Percentiles rank a stretch among this genome's conserved stretches.
phyloP scores from a whole-genome alignment of 148 eudicot species.

The Bassia scoparia region DNA sequence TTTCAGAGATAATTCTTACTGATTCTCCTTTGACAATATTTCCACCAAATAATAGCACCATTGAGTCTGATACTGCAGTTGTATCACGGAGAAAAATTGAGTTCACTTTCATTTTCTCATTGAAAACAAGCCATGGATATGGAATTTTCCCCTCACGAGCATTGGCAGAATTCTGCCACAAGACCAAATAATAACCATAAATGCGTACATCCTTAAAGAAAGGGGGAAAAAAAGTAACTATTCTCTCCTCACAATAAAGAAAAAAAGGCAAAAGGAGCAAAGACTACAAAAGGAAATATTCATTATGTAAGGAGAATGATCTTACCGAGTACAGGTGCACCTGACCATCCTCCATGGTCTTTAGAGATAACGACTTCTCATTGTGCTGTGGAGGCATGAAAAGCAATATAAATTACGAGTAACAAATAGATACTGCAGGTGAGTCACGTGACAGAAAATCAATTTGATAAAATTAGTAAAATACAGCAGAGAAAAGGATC shows the following conservation, averaged over 20 bases:
- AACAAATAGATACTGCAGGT: conserved; percentile 1
- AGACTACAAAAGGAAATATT: neutral
- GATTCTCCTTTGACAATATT: conserved; percentile 58
- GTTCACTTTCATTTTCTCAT: conserved; percentile 91
- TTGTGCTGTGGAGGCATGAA: conserved; percentile 53
- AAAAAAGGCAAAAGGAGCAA: neutral
- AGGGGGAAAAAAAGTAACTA: too few relatives aligned
- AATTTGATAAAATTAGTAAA: neutral
- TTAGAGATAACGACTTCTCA: conserved; percentile 80
- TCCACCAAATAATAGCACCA: conserved; percentile 87
- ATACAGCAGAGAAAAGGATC: neutral
- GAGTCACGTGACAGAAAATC: neutral
- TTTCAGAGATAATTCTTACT: conserved; percentile 33
- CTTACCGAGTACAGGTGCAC: conserved; percentile 87
- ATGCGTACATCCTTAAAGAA: neutral
- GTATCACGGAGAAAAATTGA: conserved; percentile 92
- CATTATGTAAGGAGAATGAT: neutral
- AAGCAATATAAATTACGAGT: conserved; percentile 20
- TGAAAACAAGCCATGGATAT: conserved; percentile 92
- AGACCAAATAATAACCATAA: neutral
- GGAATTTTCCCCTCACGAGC: conserved; percentile 75
- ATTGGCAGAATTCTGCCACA: conserved; percentile 47
- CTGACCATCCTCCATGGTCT: conserved; percentile 94
- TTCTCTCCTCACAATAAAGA: too few relatives aligned
- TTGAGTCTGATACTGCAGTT: conserved; percentile 84